These are phyloP conservation scores for Diaporthe sp. DNA, from an alignment of 2,329 filamentous ascomycete genomes.

Conservation along the genomic window DNA sequence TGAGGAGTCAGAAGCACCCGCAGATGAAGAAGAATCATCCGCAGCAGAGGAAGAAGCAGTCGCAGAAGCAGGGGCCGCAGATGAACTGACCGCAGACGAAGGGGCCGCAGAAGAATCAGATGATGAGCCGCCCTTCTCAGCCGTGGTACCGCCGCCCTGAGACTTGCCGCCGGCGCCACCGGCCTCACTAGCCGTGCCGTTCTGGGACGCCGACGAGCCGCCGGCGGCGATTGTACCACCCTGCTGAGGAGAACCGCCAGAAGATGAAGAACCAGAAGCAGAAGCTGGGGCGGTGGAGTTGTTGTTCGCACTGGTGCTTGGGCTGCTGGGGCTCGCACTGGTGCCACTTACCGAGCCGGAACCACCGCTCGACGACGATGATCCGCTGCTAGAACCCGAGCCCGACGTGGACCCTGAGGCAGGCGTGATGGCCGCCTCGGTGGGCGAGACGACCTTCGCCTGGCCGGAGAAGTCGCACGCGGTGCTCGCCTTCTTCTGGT, in stretches of 20 bases:
- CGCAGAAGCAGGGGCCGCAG: constrained; percentile 16
- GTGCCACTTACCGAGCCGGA: constrained; percentile 24
- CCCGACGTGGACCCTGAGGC: background rate
- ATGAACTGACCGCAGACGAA: constrained; percentile 20
- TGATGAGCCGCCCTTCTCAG: constrained; percentile 17
- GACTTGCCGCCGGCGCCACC: constrained; percentile 11
- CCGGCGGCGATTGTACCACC: constrained; percentile 14
- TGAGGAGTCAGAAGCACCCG: constrained; percentile 9
- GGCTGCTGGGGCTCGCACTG: constrained; percentile 28
- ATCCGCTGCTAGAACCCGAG: background rate
- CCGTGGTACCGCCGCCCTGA: constrained; percentile 1
- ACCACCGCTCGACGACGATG: background rate
- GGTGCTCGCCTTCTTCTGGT: constrained; percentile 62
- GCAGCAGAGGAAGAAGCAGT: background rate
- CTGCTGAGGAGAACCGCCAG: constrained; percentile 29
- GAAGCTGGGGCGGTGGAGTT: background rate
- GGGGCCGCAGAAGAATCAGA: background rate
- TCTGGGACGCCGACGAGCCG: background rate
- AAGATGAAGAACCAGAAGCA: background rate
- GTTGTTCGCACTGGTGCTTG: constrained; percentile 10
- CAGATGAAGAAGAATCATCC: background rate
- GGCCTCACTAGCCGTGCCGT: background rate
- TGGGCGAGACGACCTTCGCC: constrained; percentile 54
- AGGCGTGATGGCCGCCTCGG: constrained; percentile 13
- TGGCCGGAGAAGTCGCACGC: constrained; percentile 81